phyloP scores from a whole-genome alignment of 305 asterid species.

The Solanum hybrid region DNA sequence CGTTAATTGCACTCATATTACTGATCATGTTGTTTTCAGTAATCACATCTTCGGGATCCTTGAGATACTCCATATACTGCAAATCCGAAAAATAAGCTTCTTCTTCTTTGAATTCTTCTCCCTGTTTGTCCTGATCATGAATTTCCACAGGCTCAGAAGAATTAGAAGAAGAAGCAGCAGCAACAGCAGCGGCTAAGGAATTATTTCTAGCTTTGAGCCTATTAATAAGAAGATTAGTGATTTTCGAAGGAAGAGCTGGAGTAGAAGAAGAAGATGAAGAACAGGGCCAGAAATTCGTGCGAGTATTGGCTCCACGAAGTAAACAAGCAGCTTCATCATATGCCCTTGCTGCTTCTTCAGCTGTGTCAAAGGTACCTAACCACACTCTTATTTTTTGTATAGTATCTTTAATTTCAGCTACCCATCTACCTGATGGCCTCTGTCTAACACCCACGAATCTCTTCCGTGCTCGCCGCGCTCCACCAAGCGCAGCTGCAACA shows the following conservation, averaged over 20 bases:
- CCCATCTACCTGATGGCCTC: constrained; percentile 44
- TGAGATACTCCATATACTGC: constrained; percentile 43
- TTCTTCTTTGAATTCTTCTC: constrained; percentile 14
- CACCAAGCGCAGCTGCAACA: constrained; percentile 19
- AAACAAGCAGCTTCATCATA: constrained; percentile 43
- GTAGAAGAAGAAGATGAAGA: constrained; percentile 24
- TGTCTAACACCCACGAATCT: constrained; percentile 34
- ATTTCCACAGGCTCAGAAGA: constrained; percentile 12
- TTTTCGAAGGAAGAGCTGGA: constrained; percentile 60
- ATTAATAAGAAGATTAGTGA: constrained; percentile 54
- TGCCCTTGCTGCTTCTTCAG: constrained; percentile 43
- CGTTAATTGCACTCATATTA: neutral
- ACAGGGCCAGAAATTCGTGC: constrained; percentile 39
- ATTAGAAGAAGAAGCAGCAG: neutral
- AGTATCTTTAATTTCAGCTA: constrained; percentile 41
- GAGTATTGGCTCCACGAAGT: constrained; percentile 33
- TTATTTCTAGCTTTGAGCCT: constrained; percentile 64
- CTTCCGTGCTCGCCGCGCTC: constrained; percentile 22
- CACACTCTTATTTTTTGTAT: constrained; percentile 39
- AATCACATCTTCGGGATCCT: constrained; percentile 30
- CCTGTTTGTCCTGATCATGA: neutral
- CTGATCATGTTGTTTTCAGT: constrained; percentile 12
- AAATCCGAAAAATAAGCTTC: constrained; percentile 30
- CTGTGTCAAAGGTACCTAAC: constrained; percentile 41
- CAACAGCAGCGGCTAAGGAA: constrained; percentile 13